Conservation (phyloP, 345 rosid species). For the Salix arbutifolia region DNA sequence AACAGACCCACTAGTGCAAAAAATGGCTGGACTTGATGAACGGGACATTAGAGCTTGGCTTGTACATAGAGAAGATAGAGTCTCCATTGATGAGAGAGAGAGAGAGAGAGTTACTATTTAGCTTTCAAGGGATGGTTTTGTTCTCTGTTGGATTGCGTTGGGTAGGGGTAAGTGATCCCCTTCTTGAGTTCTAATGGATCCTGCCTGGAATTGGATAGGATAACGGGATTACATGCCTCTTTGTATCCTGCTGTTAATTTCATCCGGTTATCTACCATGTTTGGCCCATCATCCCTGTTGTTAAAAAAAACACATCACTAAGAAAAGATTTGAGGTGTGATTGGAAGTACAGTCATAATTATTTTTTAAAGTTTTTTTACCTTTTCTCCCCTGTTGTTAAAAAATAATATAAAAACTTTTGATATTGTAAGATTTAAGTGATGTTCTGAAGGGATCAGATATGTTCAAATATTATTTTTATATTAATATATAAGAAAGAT, state of each 20-base stretch:
- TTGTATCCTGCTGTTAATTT: not conserved
- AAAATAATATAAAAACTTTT: too few relatives aligned
- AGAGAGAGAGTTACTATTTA: not conserved
- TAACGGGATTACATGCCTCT: not conserved
- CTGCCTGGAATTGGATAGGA: not conserved
- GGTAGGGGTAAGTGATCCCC: not conserved
- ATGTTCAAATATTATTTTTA: too few relatives aligned
- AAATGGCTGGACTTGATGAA: conserved; percentile 1
- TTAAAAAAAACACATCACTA: too few relatives aligned
- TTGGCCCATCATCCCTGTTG: not conserved
- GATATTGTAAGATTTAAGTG: too few relatives aligned
- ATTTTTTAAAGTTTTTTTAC: too few relatives aligned
- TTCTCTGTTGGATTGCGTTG: not conserved
- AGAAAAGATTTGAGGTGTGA: too few relatives aligned
- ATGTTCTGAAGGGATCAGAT: too few relatives aligned
- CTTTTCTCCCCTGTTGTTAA: too few relatives aligned
- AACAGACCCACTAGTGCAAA: conserved; percentile 11
- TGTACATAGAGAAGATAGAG: conserved; percentile 3
- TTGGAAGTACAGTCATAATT: too few relatives aligned
- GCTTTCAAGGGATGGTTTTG: conserved; percentile 4
- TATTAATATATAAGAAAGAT: too few relatives aligned
- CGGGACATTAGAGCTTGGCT: not conserved
- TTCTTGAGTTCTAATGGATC: not conserved
- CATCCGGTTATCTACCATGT: not conserved
- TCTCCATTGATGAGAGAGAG: not conserved